A percentile compares a stretch with the other conserved stretches of the same genome.
These are phyloP conservation scores for Knoxdaviesia proteae DNA, from an alignment of 2,329 filamentous ascomycete species.

Conservation along the genomic window DNA sequence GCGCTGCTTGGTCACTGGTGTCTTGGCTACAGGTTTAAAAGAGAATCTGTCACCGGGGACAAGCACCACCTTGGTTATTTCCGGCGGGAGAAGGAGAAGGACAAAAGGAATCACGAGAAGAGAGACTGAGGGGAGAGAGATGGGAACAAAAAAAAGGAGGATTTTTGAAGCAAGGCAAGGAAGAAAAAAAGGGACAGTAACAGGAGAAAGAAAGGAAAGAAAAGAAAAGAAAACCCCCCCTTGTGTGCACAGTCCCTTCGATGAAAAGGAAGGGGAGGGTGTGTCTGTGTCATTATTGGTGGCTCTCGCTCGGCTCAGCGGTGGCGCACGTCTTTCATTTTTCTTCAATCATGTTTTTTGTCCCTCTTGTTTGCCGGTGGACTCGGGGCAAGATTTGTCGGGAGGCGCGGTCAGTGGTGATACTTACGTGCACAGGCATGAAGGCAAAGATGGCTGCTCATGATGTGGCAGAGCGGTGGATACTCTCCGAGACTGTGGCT, in stretches of 20 bases:
- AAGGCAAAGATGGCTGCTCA: background rate
- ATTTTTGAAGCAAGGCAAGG: background rate
- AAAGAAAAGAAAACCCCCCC: background rate
- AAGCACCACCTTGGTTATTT: no score
- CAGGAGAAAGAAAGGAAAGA: conserved; percentile 1
- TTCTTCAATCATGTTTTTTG: background rate
- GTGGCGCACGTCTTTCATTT: no score
- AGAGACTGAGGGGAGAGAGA: background rate
- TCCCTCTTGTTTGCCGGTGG: background rate
- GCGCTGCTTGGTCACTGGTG: no score
- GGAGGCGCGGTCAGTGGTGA: background rate
- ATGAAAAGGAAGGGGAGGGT: background rate
- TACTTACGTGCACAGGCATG: background rate
- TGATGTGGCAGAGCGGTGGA: background rate
- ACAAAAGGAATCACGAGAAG: background rate
- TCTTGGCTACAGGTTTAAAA: no score
- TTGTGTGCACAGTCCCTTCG: background rate
- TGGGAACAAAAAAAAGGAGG: conserved; percentile 1
- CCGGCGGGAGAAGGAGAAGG: background rate
- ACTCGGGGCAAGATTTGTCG: background rate
- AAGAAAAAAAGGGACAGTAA: background rate
- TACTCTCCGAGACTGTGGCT: background rate
- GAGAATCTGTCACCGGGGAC: no score
- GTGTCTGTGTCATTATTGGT: no score
- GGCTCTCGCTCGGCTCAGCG: no score